Percentiles rank a stretch among this genome's conserved stretches.
Conservation (phyloP, 441 rosid genomes). For the Erodium texanum region DNA sequence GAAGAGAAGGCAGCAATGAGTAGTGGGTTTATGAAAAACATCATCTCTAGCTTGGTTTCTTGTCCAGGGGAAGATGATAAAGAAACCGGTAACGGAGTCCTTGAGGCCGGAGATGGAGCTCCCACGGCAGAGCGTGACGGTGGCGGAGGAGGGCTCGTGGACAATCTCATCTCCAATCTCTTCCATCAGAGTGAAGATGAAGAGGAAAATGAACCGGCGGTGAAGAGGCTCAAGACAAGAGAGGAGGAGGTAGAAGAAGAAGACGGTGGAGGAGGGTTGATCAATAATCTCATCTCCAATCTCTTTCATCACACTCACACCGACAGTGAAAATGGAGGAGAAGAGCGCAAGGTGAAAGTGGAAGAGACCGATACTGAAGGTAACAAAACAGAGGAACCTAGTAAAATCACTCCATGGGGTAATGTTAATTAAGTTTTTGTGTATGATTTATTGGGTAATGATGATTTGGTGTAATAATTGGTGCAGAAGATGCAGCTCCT, state of each 20-base stretch:
- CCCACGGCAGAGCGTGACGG: conserved; percentile 13
- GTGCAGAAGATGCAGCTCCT: conserved; percentile 54
- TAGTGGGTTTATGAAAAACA: conserved; percentile 28
- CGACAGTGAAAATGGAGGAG: neutral
- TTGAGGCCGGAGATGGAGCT: neutral
- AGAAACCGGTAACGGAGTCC: conserved; percentile 8
- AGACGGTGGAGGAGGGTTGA: conserved; percentile 27
- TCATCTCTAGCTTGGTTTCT: conserved; percentile 31
- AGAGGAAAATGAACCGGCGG: neutral
- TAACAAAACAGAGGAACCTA: neutral
- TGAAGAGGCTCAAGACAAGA: no score
- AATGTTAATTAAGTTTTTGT: neutral
- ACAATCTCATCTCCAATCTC: conserved; percentile 23
- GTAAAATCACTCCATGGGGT: no score
- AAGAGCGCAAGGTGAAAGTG: neutral
- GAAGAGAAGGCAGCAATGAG: conserved; percentile 24
- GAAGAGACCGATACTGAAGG: neutral
- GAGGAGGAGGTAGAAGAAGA: neutral
- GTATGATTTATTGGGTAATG: neutral
- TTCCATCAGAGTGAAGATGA: conserved; percentile 20
- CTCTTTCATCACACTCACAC: conserved; percentile 24
- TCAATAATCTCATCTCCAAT: conserved; percentile 51
- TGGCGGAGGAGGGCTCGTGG: conserved; percentile 21
- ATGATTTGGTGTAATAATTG: neutral
- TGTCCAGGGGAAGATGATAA: conserved; percentile 18